A percentile compares a stretch with the other conserved stretches of the same genome.
Evolutionary conservation across 1,139 yeast genomes (phyloP).

Genomic region (Geotrichum fermentans): DNA sequence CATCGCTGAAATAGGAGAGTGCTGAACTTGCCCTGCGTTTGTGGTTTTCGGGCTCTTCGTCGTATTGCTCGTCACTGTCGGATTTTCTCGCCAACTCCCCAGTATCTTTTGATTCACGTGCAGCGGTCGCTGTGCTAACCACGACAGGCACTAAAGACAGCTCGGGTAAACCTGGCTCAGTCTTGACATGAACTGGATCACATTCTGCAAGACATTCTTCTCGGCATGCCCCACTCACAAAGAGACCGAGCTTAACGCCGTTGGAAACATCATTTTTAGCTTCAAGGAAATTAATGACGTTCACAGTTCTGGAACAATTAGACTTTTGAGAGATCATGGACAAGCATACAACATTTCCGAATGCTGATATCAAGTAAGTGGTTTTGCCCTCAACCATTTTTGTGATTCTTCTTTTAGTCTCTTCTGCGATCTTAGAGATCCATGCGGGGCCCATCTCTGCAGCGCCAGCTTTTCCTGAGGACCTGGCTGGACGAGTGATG

Average conservation of each 20-base stretch:
- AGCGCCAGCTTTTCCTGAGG: background rate
- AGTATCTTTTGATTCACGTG: no score
- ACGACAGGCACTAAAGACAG: no score
- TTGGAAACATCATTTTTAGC: slow-evolving; percentile 8
- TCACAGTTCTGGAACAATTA: background rate
- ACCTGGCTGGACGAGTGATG: slow-evolving; percentile 1
- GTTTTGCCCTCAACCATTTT: background rate
- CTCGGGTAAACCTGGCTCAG: no score
- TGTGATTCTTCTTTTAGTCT: background rate
- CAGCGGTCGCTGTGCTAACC: no score
- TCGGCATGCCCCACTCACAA: slow-evolving; percentile 13
- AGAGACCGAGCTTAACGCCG: slow-evolving; percentile 11
- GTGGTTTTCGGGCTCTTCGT: background rate
- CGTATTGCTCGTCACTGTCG: slow-evolving; percentile 4
- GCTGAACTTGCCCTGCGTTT: slow-evolving; percentile 2
- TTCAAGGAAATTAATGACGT: slow-evolving; percentile 2
- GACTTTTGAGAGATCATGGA: background rate
- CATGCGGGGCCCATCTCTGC: background rate
- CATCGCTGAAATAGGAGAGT: background rate
- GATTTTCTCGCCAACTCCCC: background rate
- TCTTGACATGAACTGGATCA: no score
- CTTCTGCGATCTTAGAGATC: background rate
- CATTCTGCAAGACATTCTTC: slow-evolving; percentile 7
- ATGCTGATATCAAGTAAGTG: slow-evolving; percentile 7
- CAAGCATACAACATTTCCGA: slow-evolving; percentile 7